A percentile compares a stretch with the other conserved stretches of the same genome.
Evolutionary conservation across 1,139 yeast species (phyloP).

Genomic region (Lizanozyma gosingica): DNA sequence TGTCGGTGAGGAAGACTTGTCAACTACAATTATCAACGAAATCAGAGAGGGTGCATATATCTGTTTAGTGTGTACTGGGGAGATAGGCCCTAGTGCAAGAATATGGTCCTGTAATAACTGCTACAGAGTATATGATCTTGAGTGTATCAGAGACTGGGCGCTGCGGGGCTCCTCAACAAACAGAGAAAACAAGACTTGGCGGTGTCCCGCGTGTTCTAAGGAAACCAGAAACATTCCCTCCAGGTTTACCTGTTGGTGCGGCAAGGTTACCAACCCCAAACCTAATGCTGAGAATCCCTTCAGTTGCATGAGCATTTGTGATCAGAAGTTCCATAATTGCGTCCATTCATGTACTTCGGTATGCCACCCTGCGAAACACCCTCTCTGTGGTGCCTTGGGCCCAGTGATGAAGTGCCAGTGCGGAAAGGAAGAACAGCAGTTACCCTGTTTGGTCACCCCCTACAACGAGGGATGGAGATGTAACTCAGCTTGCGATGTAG

Average conservation of each 20-base stretch:
- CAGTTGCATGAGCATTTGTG: constrained; percentile 84
- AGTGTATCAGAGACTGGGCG: constrained; percentile 81
- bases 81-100: constrained; percentile 55
- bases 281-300: constrained; percentile 61
- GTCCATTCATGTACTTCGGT: constrained; percentile 66
- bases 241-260: constrained; percentile 85
- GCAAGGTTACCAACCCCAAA: constrained; percentile 61
- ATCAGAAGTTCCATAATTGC: constrained; percentile 45
- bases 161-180: constrained; percentile 57
- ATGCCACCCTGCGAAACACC: constrained; percentile 91
- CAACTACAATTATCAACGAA: constrained; percentile 39
- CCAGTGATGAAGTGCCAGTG: constrained; percentile 65
- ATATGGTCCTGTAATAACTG: constrained; percentile 73
- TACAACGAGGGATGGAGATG: constrained; percentile 66
- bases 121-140: constrained; percentile 71
- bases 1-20: constrained; percentile 14
- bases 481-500: constrained; percentile 45
- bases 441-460: constrained; percentile 68
- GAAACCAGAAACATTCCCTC: constrained; percentile 45
- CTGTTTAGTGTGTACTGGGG: constrained; percentile 81
- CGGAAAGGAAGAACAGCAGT: constrained; percentile 58
- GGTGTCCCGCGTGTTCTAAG: constrained; percentile 80
- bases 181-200: constrained; percentile 47
- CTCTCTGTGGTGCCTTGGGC: constrained; percentile 71
- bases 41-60: constrained; percentile 60